Evolutionary conservation across 768 basidiomycete species (phyloP).

Genomic region (Leucosporidium yakuticum): DNA sequence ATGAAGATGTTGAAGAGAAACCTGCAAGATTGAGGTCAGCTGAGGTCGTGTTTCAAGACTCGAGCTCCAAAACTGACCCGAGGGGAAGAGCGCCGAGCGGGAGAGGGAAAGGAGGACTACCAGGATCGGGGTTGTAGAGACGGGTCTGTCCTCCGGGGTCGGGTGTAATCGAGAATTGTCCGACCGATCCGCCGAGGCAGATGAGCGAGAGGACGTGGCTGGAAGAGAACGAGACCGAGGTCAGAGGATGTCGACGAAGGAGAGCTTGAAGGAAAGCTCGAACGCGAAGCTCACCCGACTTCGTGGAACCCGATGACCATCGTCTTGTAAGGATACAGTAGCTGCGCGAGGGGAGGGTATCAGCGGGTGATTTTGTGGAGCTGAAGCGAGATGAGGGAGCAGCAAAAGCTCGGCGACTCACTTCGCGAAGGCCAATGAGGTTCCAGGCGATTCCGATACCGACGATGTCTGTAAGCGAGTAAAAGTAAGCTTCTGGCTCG

Average conservation of each 20-base stretch:
- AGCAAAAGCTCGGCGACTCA: neutral
- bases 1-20: slow-evolving; percentile 29
- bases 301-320: slow-evolving; percentile 31
- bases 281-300: slow-evolving; percentile 9
- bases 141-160: slow-evolving; percentile 10
- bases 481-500: neutral
- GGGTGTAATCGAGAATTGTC: slow-evolving; percentile 26
- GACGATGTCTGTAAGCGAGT: slow-evolving; percentile 12
- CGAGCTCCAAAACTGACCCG: slow-evolving; percentile 17
- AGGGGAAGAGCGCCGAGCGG: slow-evolving; percentile 14
- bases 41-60: too few relatives aligned
- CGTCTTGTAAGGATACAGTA: slow-evolving; percentile 36
- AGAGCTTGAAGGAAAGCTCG: neutral
- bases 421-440: slow-evolving; percentile 30
- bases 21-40: slow-evolving; percentile 1
- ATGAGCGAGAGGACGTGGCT: slow-evolving; percentile 31
- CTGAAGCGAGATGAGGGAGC: too few relatives aligned
- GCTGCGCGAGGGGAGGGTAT: neutral
- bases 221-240: neutral
- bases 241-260: neutral
- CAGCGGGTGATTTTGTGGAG: neutral
- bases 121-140: too few relatives aligned
- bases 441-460: slow-evolving; percentile 35
- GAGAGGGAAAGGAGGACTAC: slow-evolving; percentile 1
- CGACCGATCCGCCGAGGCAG: slow-evolving; percentile 23